Conservation (phyloP, 78 protist genomes). For the Dictyostelium intermedium region DNA sequence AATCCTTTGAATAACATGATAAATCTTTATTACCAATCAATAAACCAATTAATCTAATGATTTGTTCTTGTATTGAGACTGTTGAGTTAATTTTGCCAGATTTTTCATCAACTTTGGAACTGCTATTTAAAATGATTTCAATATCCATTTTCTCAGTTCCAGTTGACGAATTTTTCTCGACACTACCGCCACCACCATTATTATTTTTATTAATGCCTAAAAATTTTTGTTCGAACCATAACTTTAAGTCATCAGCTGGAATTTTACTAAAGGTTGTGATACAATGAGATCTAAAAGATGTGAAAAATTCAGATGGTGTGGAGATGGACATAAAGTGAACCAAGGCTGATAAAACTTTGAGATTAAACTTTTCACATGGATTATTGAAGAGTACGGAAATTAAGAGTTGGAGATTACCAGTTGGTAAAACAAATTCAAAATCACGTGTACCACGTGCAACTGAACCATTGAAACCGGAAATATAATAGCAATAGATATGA, state of each 20-base stretch:
- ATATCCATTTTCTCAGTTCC: neutral
- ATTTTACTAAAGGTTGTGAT: neutral
- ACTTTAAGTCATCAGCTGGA: neutral
- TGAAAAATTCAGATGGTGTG: slow-evolving; percentile 21
- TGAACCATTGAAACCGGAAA: slow-evolving; percentile 2
- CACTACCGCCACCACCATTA: too few relatives aligned
- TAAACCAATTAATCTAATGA: slow-evolving; percentile 38
- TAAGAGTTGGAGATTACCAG: slow-evolving; percentile 6
- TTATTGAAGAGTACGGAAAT: neutral
- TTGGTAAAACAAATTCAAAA: slow-evolving; percentile 19
- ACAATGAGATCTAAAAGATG: slow-evolving; percentile 11
- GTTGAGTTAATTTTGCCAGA: neutral
- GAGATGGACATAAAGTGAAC: slow-evolving; percentile 29
- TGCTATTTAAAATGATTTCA: neutral
- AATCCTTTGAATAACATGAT: neutral
- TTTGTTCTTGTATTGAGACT: slow-evolving; percentile 26
- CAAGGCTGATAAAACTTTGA: neutral
- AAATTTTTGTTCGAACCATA: slow-evolving; percentile 63
- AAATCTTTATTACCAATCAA: slow-evolving; percentile 34
- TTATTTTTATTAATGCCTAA: neutral
- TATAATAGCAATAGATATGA: slow-evolving; percentile 44
- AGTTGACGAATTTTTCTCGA: neutral
- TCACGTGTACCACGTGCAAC: slow-evolving; percentile 19
- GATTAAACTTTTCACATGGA: slow-evolving; percentile 4
- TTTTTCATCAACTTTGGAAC: neutral